Conservation (phyloP, 371 early-diverging fungal genomes). For the Nematocida displodere region DNA sequence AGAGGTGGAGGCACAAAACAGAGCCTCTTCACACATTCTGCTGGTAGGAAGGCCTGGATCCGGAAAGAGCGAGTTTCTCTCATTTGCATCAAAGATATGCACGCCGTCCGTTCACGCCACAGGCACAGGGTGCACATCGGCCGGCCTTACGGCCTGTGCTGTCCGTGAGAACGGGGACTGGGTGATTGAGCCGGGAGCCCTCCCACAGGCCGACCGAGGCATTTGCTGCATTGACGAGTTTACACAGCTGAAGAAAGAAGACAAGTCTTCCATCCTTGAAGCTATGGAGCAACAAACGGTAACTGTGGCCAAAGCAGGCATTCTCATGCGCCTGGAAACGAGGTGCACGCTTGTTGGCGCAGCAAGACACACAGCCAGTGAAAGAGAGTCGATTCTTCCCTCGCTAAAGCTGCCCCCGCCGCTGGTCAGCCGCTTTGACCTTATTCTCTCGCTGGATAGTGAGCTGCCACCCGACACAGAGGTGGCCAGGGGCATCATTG, state of each 20-base stretch:
- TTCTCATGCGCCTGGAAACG: constrained; percentile 60
- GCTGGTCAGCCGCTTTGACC: constrained; percentile 63
- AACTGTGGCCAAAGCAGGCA: constrained; percentile 65
- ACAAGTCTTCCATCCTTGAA: constrained; percentile 64
- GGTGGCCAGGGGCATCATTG: constrained; percentile 18
- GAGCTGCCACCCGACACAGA: background rate
- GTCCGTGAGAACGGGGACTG: constrained; percentile 63
- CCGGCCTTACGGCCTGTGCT: constrained; percentile 65
- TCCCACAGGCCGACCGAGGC: constrained; percentile 92
- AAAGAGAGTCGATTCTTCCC: constrained; percentile 56
- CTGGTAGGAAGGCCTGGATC: constrained; percentile 64
- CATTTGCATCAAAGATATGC: constrained; percentile 47
- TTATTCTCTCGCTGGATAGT: constrained; percentile 57
- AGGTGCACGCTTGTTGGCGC: constrained; percentile 64
- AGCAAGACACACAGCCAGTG: constrained; percentile 44
- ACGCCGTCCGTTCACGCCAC: constrained; percentile 58
- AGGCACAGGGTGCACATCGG: constrained; percentile 62
- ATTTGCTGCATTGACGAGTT: constrained; percentile 99
- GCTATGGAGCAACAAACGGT: constrained; percentile 66
- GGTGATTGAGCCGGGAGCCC: constrained; percentile 83
- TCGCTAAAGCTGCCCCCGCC: constrained; percentile 62
- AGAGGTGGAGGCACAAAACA: constrained; percentile 11
- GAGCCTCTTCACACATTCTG: constrained; percentile 59
- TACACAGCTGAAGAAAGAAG: constrained; percentile 65
- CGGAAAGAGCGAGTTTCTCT: constrained; percentile 62